Base-by-base conservation (phyloP, 1,284 basidiomycete genomes). In the Ceratobasidium sp. region DNA sequence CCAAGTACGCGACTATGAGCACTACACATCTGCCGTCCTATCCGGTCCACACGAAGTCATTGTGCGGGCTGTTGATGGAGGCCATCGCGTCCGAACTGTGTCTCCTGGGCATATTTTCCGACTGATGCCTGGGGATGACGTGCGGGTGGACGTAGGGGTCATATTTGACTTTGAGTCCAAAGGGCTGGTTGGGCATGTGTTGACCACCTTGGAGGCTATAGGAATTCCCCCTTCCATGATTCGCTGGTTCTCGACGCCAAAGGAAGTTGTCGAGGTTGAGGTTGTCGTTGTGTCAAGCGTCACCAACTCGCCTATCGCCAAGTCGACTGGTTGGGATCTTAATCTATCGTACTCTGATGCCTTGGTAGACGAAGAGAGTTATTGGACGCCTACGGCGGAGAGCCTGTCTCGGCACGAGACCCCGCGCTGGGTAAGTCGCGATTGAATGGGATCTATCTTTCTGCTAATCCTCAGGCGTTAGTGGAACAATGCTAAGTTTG, bases 401-500 rank as follows among this genome's bases (percentile, higher is more conserved):
- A 74, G 71, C 38, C 71, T 86, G 65, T 77, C 75, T 1, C 78
- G 76, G 27, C 84, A 85, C 65, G 84, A 87, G 72, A 78, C 83
- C 0, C 85, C 85, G 1, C 79, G 78, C 40, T 86, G 85, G 75
- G 84, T 83, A 70, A 53, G 79, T 74, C n/a, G 34, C n/a, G 50
- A 43, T 1, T 54, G 5, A 2, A 35, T n/a, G 15, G 20, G 55
- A 57, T 7, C 69, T 7, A 13, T 17, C 42, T 34, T 31, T 34
- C 43, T 31, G 8, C 0, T 70, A 7, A 54, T 49, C 42, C 6
- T 47, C 27, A 15, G 25, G 73, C 32, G 10, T n/a, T 65, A 49
- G 83, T 86, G 79, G 79, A 81, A 78, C 69, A 77, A 81, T 54
- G 84, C 81, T 12, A 86, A 85, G 73, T 86, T 80, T 72, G 85